Base-by-base conservation (phyloP, 2,329 filamentous ascomycete genomes). In the Exophiala spinifera region DNA sequence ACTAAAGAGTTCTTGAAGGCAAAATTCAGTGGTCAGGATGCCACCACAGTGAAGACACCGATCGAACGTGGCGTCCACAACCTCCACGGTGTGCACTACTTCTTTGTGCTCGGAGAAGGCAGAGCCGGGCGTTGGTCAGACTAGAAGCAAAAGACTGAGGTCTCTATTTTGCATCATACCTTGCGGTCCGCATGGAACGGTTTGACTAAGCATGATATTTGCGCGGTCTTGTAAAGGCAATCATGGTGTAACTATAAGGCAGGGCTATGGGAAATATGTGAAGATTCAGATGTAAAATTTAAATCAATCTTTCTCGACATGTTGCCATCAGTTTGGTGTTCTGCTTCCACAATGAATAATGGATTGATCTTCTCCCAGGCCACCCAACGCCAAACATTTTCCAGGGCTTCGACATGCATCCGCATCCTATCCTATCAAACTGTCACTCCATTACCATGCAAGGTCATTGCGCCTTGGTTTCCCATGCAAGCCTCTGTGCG, bases 1-100 rank as follows among this genome's bases (percentile, higher is more conserved):
- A 99, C 74, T 97, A 89, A 53, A 49, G 31, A 43, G 36, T 17
- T 45, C 23, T 20, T 31, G 42, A 15, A 17, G 42, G 13, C 21
- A 33, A 39, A 6, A 15, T 21, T 20, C 31, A 21, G 7, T 31
- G 28, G 28, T 31, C 28, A 31, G 11, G 28, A 31, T 31, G 11
- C 8, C 7, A 10, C 11, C 28, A 10, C 28, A 10, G 28, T 31
- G 17, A 23, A 33, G 31, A 20, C 17, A 14, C 11, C 15, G 19
- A 31, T 11, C 19, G 10, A 21, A 39, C 25, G 31, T 39, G 20
- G n/a, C 17, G 31, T 10, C 28, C 28, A 31, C 28, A 10, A 31
- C 28, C 28, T 31, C 4, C 28, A 31, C 28, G 28, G 28, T 31
- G 11, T 39, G 17, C 25, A 17, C 25, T 25, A 14, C 34, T n/a